These are phyloP conservation scores for Fusarium oxysporum DNA, from an alignment of 2,329 filamentous ascomycete species.

Conservation along the genomic window DNA sequence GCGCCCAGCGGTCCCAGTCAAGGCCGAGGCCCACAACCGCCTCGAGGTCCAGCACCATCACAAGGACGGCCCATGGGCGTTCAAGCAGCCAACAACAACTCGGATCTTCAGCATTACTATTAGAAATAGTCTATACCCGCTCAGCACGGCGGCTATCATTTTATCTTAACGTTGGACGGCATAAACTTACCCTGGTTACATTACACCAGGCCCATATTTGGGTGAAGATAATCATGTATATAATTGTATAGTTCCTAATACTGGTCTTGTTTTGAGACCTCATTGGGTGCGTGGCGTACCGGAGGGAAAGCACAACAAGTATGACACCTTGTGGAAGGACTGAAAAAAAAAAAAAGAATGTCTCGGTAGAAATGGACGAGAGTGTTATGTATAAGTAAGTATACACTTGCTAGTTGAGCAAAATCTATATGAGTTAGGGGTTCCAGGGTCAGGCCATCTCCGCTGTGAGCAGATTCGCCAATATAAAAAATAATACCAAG, in stretches of 20 bases:
- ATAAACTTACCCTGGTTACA: constrained; percentile 5
- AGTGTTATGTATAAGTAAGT: neutral
- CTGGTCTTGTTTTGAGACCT: constrained; percentile 12
- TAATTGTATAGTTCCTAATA: constrained; percentile 1
- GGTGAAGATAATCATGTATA: neutral
- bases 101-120: constrained; percentile 46
- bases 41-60: constrained; percentile 35
- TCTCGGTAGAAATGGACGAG: neutral
- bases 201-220: neutral
- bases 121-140: constrained; percentile 33
- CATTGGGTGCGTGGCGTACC: constrained; percentile 35
- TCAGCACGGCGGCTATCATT: neutral
- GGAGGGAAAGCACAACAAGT: constrained; percentile 8
- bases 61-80: constrained; percentile 44
- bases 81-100: constrained; percentile 36
- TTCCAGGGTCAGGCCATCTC: neutral
- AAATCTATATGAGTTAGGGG: neutral
- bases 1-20: constrained; percentile 41
- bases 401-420: neutral
- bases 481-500: neutral
- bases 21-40: constrained; percentile 34
- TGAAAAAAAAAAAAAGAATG: neutral
- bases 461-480: neutral
- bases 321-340: constrained; percentile 18
- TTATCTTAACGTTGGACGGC: constrained; percentile 17